Conservation (phyloP, 805 yeast genomes). For the Wickerhamiella brachini region DNA sequence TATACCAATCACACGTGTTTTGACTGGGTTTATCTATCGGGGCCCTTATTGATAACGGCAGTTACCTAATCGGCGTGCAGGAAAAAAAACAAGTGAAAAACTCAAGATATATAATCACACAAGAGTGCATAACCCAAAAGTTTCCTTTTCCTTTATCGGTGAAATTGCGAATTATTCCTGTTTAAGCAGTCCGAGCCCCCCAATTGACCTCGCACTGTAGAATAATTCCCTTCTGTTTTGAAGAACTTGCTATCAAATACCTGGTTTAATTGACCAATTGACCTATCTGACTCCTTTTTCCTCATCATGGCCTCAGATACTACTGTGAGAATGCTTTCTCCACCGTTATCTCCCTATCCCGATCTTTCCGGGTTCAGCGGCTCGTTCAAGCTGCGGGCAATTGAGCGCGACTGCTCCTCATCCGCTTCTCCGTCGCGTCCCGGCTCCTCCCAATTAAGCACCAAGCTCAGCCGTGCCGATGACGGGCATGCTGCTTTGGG, state of each 20-base stretch:
- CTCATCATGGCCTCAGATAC: not conserved
- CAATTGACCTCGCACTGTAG: not conserved
- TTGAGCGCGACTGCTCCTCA: not conserved
- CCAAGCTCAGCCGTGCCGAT: not conserved
- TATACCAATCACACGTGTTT: not conserved
- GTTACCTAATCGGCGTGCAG: conserved; percentile 1
- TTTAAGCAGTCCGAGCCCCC: not conserved
- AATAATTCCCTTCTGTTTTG: not conserved
- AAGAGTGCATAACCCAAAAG: not conserved
- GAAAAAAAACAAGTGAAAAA: conserved; percentile 2
- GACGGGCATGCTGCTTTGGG: not conserved
- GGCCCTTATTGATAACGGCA: not conserved
- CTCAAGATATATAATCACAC: conserved; percentile 1
- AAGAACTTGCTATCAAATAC: not conserved
- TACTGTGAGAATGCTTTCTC: conserved; percentile 20
- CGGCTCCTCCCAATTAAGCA: not conserved
- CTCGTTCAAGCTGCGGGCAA: not conserved
- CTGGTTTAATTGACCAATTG: conserved; percentile 1
- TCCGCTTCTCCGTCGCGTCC: not conserved
- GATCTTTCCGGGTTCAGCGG: conserved; percentile 8
- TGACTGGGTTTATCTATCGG: not conserved
- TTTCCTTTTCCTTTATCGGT: not conserved
- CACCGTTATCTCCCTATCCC: conserved; percentile 23
- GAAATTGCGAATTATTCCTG: not conserved
- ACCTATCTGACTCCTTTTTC: not conserved